Conservation (phyloP, 345 rosid species). For the Linum tenue region DNA sequence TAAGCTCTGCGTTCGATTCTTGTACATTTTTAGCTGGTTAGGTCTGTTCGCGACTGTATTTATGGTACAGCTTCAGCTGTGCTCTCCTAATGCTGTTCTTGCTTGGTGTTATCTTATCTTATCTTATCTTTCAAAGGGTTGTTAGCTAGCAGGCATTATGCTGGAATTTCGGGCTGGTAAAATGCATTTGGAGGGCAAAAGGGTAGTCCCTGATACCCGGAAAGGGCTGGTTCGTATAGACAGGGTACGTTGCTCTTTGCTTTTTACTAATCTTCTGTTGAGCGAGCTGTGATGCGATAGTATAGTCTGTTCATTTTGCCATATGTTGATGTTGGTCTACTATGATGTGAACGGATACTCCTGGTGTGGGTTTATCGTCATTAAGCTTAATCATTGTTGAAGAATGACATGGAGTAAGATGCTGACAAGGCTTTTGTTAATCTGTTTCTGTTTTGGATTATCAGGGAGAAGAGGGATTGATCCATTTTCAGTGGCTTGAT, state of each 20-base stretch:
- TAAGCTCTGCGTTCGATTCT: background rate
- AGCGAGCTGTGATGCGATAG: background rate
- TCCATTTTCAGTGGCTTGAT: slow-evolving; percentile 96
- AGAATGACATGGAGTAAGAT: background rate
- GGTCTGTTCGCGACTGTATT: background rate
- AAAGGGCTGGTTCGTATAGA: slow-evolving; percentile 85
- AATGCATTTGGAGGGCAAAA: slow-evolving; percentile 70
- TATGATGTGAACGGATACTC: background rate
- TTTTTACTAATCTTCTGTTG: background rate
- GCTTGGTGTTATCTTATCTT: background rate
- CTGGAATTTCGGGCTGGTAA: slow-evolving; percentile 98
- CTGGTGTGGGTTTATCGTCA: background rate
- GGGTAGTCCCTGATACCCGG: slow-evolving; percentile 75
- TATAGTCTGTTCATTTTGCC: background rate
- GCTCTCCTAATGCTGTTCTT: background rate
- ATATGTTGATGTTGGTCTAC: background rate
- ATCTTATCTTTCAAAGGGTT: background rate
- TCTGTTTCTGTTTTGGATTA: background rate
- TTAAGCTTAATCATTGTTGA: background rate
- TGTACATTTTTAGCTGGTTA: background rate
- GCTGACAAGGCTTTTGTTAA: background rate
- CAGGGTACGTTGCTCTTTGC: slow-evolving; percentile 37
- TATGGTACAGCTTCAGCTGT: background rate
- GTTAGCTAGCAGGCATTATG: slow-evolving; percentile 48
- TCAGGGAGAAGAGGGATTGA: slow-evolving; percentile 83